These are phyloP conservation scores for Phytophthora nicotianae DNA, from an alignment of 352 stramenopile genomes.

Conservation along the genomic window DNA sequence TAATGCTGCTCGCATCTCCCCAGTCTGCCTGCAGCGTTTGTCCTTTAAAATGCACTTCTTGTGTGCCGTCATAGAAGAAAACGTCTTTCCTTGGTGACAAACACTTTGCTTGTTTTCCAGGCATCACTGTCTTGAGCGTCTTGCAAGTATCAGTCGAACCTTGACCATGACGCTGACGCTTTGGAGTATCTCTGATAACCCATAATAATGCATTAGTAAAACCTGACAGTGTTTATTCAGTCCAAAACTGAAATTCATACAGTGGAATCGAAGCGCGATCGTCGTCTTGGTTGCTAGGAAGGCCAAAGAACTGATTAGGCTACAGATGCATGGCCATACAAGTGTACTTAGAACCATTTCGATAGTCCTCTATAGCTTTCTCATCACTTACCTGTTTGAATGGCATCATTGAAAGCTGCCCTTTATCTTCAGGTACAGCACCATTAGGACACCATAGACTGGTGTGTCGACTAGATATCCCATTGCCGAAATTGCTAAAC, in stretches of 20 bases:
- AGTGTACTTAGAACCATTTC: slow-evolving; percentile 1
- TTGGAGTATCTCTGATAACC: slow-evolving; percentile 8
- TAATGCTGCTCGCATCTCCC: slow-evolving; percentile 34
- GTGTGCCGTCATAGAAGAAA: slow-evolving; percentile 42
- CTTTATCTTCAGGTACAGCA: slow-evolving; percentile 10
- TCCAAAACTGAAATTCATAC: slow-evolving; percentile 15
- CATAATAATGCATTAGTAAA: slow-evolving; percentile 12
- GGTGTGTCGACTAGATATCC: slow-evolving; percentile 29
- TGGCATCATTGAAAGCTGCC: slow-evolving; percentile 19
- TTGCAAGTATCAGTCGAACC: neutral
- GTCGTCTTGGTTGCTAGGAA: slow-evolving; percentile 15
- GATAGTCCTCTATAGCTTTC: neutral
- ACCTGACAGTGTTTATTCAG: neutral
- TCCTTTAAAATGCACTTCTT: slow-evolving; percentile 22
- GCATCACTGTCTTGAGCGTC: slow-evolving; percentile 6
- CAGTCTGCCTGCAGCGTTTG: slow-evolving; percentile 18
- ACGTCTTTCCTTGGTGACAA: slow-evolving; percentile 24
- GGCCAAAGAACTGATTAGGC: slow-evolving; percentile 31
- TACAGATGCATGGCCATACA: slow-evolving; percentile 6
- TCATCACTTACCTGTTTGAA: slow-evolving; percentile 26
- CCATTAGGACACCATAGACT: slow-evolving; percentile 37
- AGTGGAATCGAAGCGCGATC: slow-evolving; percentile 5
- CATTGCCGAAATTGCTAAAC: slow-evolving; percentile 35
- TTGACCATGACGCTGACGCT: slow-evolving; percentile 6
- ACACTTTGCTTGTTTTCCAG: slow-evolving; percentile 2